Evolutionary conservation across 345 rosid genomes (phyloP), one percentile per base, ranked within the genome.

Genomic region (Conringia planisiliqua): DNA sequence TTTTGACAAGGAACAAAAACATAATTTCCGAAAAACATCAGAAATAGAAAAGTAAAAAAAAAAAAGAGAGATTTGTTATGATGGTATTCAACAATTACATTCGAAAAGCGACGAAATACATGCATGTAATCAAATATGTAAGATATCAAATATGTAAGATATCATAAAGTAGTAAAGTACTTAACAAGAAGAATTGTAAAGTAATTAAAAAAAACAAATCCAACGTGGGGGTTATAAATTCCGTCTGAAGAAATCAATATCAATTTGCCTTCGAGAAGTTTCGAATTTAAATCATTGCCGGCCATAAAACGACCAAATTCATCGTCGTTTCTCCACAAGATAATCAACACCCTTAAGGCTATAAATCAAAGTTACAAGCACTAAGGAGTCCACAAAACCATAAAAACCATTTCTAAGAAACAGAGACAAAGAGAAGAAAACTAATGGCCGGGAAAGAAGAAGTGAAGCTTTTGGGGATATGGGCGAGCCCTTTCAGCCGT

Each of bases 401-500:
- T 6, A 0, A 20, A 36, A 59, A 35, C 0, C 61, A 67, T 67
- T 74, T 47, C 36, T 13, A 56, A 68, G 40, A 4, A 3, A 39
- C 11, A 67, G 42, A 18, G 1, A 29, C 4, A 67, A 9, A 57
- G 10, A 68, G 8, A 52, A 40, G 20, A 44, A 8, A 56, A 27
- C 30, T 4, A 70, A 76, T 76, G 80, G 80, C 71, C 0, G 66
- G 36, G 65, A 69, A 54, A 52, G 81, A 81, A 62, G 83, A 83
- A 79, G 84, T 85, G 65, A 81, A 81, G 78, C 74, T 85, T 12
- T 60, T 81, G 11, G 86, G 89, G 5, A 62, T 20, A 1, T 81
- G 84, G 88, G 73, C 71, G 0, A 81, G 89, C 30, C 82, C 82
- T 42, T 81, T 30, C n/a, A 81, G 81, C 66, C 72, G 74, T 26